Percentiles rank a stretch among this genome's conserved stretches.
Conservation (phyloP, 768 basidiomycete genomes). For the Leccinum variicolor region DNA sequence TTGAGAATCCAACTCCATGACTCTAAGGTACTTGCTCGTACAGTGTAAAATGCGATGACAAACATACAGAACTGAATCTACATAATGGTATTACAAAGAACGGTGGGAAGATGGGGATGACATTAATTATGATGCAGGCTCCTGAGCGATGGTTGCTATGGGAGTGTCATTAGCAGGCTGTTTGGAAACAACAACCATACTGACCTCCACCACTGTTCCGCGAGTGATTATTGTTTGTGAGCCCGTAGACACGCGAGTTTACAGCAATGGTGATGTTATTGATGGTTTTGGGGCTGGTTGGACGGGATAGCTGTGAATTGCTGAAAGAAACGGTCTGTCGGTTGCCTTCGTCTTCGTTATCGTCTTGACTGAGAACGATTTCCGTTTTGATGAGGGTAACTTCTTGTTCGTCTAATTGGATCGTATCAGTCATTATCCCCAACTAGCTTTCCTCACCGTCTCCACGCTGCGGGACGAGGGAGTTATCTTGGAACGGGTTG, state of each 20-base stretch:
- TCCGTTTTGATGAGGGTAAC: background rate
- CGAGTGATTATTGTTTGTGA: too few species aligned
- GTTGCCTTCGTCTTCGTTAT: background rate
- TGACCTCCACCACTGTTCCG: too few species aligned
- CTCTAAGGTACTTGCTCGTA: too few species aligned
- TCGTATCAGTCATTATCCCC: background rate
- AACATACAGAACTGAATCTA: too few species aligned
- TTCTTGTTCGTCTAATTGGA: background rate
- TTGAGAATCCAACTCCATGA: too few species aligned
- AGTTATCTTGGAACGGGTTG: slow-evolving; percentile 5
- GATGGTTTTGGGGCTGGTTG: too few species aligned
- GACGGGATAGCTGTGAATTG: background rate
- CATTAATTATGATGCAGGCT: background rate
- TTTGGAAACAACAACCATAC: background rate
- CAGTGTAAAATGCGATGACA: too few species aligned
- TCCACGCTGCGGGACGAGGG: background rate
- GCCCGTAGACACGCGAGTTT: too few species aligned
- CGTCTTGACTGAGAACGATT: background rate
- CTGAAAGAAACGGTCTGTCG: background rate
- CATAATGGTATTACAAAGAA: too few species aligned
- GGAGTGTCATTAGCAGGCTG: background rate
- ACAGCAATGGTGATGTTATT: too few species aligned
- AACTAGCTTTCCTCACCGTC: slow-evolving; percentile 2
- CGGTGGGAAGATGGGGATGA: too few species aligned
- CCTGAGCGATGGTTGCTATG: background rate